Percentiles rank a stretch among this genome's conserved stretches.
Evolutionary conservation across 208 protist species (phyloP).

Genomic region (Histomonas meleagridis): DNA sequence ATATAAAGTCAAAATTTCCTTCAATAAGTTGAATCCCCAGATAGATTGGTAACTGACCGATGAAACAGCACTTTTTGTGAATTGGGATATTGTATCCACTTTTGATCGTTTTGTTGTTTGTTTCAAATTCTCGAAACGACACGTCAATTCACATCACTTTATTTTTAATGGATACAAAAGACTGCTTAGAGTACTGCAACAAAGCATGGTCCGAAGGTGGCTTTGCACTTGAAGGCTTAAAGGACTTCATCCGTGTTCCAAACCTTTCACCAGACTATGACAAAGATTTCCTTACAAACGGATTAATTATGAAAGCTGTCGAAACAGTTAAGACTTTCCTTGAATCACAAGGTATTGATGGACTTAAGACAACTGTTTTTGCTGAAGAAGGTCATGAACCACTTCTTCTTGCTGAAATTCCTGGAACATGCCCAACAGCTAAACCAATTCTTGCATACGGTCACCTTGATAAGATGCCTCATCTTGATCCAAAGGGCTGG

Average conservation of each 20-base stretch:
- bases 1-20: too few relatives aligned
- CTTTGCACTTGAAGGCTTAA: constrained; percentile 7
- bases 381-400: constrained; percentile 62
- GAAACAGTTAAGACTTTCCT: constrained; percentile 67
- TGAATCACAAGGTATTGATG: constrained; percentile 56
- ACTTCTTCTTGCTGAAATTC: constrained; percentile 66
- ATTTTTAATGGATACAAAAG: not conserved
- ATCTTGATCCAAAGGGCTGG: constrained; percentile 65
- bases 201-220: constrained; percentile 6
- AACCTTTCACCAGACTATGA: constrained; percentile 78
- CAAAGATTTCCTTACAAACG: constrained; percentile 65
- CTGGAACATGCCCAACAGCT: constrained; percentile 53
- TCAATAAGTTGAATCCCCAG: too few relatives aligned
- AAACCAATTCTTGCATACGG: constrained; percentile 75
- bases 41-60: too few relatives aligned
- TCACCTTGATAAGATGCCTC: constrained; percentile 87
- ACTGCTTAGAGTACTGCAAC: not conserved
- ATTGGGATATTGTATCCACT: too few relatives aligned
- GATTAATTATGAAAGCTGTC: constrained; percentile 66
- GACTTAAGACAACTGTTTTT: constrained; percentile 63
- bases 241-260: constrained; percentile 58
- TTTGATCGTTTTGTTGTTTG: too few relatives aligned
- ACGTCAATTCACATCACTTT: too few relatives aligned
- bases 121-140: too few relatives aligned
- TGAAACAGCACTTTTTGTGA: too few relatives aligned